phyloP scores from a whole-genome alignment of 2,329 filamentous ascomycete genomes.

The Ophiobolus disseminans region DNA sequence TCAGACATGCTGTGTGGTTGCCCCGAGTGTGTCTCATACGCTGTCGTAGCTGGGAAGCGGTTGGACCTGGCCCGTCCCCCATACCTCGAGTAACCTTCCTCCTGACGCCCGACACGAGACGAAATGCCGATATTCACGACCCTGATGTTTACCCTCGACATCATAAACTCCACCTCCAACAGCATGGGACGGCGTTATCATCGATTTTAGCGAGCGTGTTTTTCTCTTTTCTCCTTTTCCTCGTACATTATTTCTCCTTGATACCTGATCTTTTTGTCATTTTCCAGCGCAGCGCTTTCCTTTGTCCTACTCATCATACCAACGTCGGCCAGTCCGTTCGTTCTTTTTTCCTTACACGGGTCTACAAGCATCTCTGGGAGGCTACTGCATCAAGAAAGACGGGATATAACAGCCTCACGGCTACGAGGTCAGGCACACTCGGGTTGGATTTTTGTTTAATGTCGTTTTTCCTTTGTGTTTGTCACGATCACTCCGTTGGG shows the following conservation, averaged over 20 bases:
- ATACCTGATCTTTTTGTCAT: conserved; percentile 55
- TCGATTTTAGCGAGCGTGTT: conserved; percentile 52
- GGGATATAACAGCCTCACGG: conserved; percentile 54
- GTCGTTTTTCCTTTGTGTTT: too few species aligned
- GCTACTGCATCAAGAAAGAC: conserved; percentile 50
- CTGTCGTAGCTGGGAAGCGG: conserved; percentile 44
- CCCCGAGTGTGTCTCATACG: conserved; percentile 27
- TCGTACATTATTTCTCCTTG: conserved; percentile 49
- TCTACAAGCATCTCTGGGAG: conserved; percentile 54
- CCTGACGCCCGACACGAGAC: conserved; percentile 52
- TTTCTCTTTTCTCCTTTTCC: conserved; percentile 44
- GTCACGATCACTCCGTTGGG: too few species aligned
- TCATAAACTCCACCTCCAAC: conserved; percentile 50
- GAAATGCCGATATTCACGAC: conserved; percentile 55
- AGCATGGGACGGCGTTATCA: conserved; percentile 64
- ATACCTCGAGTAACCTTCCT: conserved; percentile 48
- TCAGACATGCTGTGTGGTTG: conserved; percentile 29
- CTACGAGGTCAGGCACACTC: conserved; percentile 51
- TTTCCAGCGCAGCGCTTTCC: conserved; percentile 53
- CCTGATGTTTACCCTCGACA: conserved; percentile 45
- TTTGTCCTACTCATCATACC: conserved; percentile 38
- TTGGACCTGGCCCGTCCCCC: conserved; percentile 54
- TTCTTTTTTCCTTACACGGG: conserved; percentile 45
- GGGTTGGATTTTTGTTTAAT: conserved; percentile 49
- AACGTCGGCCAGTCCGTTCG: conserved; percentile 48